Evolutionary conservation across 164 flowering plant genomes (phyloP).

Genomic region (Aristolochia fimbriata): DNA sequence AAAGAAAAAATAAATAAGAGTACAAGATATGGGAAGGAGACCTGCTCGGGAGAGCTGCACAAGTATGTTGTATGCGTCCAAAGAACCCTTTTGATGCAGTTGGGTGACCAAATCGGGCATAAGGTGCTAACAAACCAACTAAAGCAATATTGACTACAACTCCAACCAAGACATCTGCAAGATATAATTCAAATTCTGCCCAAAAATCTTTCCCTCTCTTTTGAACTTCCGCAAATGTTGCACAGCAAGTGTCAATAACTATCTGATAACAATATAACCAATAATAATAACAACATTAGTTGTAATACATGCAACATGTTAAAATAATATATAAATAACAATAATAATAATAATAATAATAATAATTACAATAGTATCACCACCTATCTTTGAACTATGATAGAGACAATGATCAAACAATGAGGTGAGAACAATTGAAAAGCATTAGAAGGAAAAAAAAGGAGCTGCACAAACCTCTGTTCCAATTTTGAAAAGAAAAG

Average conservation of each 20-base stretch:
- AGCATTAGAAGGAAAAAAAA: neutral
- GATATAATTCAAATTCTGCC: conserved; percentile 89
- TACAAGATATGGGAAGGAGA: conserved; percentile 5
- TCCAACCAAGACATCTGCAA: conserved; percentile 84
- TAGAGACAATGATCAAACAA: neutral
- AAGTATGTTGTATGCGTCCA: conserved; percentile 51
- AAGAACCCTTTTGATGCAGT: conserved; percentile 50
- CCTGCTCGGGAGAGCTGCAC: conserved; percentile 88
- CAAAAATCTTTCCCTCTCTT: conserved; percentile 95
- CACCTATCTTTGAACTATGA: neutral
- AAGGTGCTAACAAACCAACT: conserved; percentile 91
- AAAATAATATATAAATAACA: neutral
- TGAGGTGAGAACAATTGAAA: neutral
- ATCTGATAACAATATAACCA: conserved; percentile 24
- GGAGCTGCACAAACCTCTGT: conserved; percentile 52
- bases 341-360: neutral
- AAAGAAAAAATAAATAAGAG: no score
- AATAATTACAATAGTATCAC: neutral
- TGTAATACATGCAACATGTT: no score
- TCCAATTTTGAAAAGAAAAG: conserved; percentile 85
- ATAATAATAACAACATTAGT: no score
- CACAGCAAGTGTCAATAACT: conserved; percentile 92
- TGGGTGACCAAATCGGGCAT: conserved; percentile 71
- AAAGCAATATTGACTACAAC: conserved; percentile 72
- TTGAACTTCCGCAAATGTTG: conserved; percentile 91